phyloP scores from a whole-genome alignment of 306 rosid species.

The Prunus kanzakura region DNA sequence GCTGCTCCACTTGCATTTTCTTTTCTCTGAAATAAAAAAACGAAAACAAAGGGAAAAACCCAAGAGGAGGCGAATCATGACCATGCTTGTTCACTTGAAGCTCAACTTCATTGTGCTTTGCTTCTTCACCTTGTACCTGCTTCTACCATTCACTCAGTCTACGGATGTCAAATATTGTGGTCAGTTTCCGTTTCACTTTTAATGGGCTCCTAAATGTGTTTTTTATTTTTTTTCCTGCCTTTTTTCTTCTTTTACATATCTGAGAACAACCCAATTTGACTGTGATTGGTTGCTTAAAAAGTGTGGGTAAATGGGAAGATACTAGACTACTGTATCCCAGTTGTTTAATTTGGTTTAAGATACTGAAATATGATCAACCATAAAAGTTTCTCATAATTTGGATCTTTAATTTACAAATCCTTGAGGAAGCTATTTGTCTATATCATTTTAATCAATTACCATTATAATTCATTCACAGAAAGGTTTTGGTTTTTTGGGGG shows the following conservation, averaged over 20 bases:
- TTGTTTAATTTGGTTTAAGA: background rate
- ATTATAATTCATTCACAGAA: background rate
- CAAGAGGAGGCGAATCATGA: slow-evolving; percentile 28
- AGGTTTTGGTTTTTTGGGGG: no score
- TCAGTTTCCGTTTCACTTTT: slow-evolving; percentile 20
- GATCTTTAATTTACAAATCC: background rate
- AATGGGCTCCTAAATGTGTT: background rate
- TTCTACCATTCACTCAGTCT: slow-evolving; percentile 41
- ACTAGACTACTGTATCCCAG: no score
- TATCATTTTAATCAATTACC: no score
- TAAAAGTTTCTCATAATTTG: background rate
- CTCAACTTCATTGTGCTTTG: slow-evolving; percentile 33
- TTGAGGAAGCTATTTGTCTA: no score
- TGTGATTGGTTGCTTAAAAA: slow-evolving; percentile 1
- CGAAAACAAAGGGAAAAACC: background rate
- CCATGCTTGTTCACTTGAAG: slow-evolving; percentile 28
- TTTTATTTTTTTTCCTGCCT: background rate
- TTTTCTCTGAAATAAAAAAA: background rate
- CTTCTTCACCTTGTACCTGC: slow-evolving; percentile 33
- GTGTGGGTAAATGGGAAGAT: background rate
- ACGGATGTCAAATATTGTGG: slow-evolving; percentile 57
- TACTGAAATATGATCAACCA: background rate
- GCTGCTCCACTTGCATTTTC: background rate
- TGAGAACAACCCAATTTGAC: background rate
- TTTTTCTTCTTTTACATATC: background rate